Evolutionary conservation across 129 eudicot species (phyloP), one percentile per base, ranked within the genome.

Genomic region (Flaveria brownii): DNA sequence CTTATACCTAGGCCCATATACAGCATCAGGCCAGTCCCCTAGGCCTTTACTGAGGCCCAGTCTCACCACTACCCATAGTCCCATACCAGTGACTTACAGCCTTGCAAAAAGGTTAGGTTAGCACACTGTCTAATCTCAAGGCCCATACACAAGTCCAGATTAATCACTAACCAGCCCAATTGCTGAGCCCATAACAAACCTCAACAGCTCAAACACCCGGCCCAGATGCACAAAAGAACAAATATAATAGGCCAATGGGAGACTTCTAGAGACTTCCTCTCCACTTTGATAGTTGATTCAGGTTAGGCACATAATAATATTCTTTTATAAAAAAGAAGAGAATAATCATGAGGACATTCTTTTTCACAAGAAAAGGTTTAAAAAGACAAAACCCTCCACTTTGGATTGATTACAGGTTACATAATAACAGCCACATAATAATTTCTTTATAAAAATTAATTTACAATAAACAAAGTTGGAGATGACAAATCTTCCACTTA

Each of bases 401-500:
- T 41, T 60, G 64, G 43, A 61, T 28, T 78, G 77, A 60, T 71
- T 60, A 60, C 12, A 22, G 9, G 30, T 61, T 22, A 39, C 20
- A 52, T 62, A 36, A 61, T 49, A 65, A 23, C 73, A 63, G 3
- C 82, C 73, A 63, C 73, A 72, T 62, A 79, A 72, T 22, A 25
- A 18, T 1, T n/a, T n/a, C n/a, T n/a, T n/a, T n/a, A n/a, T n/a
- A n/a, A n/a, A n/a, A n/a, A n/a, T 46, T 60, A 25, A 10, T 50
- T 36, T 30, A 75, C 5, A 67, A n/a, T 25, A 39, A 39, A 50
- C 20, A 66, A 55, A 0, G 57, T 6, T 68, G n/a, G 68, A 55
- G 7, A 25, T n/a, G 80, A 66, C 46, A 65, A 36, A 49, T 57
- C 2, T 2, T 52, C 36, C 64, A 72, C 51, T 54, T n/a, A 26